Evolutionary conservation across 768 basidiomycete genomes (phyloP).

Genomic region (Serendipita sp.): DNA sequence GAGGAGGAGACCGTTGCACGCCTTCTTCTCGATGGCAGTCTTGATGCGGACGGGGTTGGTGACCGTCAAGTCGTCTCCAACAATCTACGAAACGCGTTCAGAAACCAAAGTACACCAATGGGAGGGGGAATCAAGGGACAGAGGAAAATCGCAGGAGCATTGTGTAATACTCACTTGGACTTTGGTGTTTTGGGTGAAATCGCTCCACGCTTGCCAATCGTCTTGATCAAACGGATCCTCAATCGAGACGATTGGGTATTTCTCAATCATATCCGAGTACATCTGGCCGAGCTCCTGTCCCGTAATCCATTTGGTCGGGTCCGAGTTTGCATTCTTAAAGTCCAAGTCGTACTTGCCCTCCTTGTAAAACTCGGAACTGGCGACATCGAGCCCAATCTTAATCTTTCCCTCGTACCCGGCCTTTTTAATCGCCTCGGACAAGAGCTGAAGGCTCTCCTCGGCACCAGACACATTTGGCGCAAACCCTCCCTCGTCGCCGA

Average conservation of each 20-base stretch:
- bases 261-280: slow-evolving; percentile 71
- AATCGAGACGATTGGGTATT: slow-evolving; percentile 91
- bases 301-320: slow-evolving; percentile 89
- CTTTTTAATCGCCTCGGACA: slow-evolving; percentile 91
- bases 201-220: slow-evolving; percentile 96
- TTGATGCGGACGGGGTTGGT: slow-evolving; percentile 96
- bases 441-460: slow-evolving; percentile 92
- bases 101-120: too few relatives aligned
- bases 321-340: slow-evolving; percentile 99
- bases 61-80: slow-evolving; percentile 94
- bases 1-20: slow-evolving; percentile 95
- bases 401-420: slow-evolving; percentile 98
- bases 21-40: slow-evolving; percentile 98
- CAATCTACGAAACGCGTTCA: slow-evolving; percentile 40
- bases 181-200: slow-evolving; percentile 64
- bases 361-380: slow-evolving; percentile 99
- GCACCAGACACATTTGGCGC: slow-evolving; percentile 96
- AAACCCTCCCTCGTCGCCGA: slow-evolving; percentile 99
- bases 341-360: slow-evolving; percentile 98
- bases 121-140: too few relatives aligned
- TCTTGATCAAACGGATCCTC: slow-evolving; percentile 99
- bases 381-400: slow-evolving; percentile 96
- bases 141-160: too few relatives aligned
- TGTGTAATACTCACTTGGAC: slow-evolving; percentile 28
- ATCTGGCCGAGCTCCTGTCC: slow-evolving; percentile 85